These are phyloP conservation scores for Elongisporangium undulatum DNA, from an alignment of 352 stramenopile genomes.

Conservation along the genomic window DNA sequence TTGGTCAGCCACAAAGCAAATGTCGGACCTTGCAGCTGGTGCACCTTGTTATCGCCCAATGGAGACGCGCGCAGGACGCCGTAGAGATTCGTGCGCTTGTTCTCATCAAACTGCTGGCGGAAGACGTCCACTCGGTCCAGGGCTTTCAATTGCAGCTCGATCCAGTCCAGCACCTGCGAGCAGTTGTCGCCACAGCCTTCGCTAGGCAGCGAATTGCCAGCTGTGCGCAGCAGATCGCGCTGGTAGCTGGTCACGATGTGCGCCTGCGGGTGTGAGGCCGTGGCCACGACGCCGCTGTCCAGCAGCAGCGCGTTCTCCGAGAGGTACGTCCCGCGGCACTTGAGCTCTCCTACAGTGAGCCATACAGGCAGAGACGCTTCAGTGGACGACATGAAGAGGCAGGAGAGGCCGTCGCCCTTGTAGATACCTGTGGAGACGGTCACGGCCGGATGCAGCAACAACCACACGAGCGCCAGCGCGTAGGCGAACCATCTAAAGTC, in stretches of 20 bases:
- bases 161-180: slow-evolving; percentile 44
- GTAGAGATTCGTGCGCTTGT: slow-evolving; percentile 61
- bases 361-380: background rate
- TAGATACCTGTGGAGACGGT: slow-evolving; percentile 71
- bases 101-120: slow-evolving; percentile 38
- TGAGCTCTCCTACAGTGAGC: slow-evolving; percentile 48
- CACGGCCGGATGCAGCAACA: slow-evolving; percentile 68
- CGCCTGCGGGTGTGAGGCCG: slow-evolving; percentile 2
- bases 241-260: slow-evolving; percentile 26
- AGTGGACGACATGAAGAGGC: background rate
- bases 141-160: slow-evolving; percentile 39
- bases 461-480: slow-evolving; percentile 62
- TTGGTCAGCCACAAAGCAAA: slow-evolving; percentile 2
- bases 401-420: background rate
- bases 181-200: slow-evolving; percentile 44
- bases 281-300: slow-evolving; percentile 42
- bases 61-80: slow-evolving; percentile 74
- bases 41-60: slow-evolving; percentile 67
- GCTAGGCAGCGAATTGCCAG: slow-evolving; percentile 10
- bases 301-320: slow-evolving; percentile 87
- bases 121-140: slow-evolving; percentile 63
- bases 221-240: slow-evolving; percentile 19
- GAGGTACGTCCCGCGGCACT: slow-evolving; percentile 84
- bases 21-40: background rate
- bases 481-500: slow-evolving; percentile 64